Percentiles rank a stretch among this genome's conserved stretches.
Conservation (phyloP, 1,139 yeast genomes). For the Kurtzmaniella quercitrusa region DNA sequence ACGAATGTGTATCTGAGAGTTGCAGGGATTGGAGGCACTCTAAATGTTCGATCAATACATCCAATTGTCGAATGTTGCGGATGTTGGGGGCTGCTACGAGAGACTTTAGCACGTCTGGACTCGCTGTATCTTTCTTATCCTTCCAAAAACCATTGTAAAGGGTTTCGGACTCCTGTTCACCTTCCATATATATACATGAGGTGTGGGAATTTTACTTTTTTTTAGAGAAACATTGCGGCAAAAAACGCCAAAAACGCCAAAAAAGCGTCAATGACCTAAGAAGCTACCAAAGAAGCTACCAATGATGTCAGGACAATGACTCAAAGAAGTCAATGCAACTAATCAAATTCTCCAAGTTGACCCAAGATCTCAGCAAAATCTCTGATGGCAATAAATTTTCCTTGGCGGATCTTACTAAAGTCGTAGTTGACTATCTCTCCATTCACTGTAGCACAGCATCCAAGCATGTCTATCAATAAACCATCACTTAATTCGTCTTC, state of each 20-base stretch:
- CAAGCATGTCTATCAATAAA: conserved; percentile 42
- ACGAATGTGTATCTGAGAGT: not conserved
- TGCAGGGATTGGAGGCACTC: not conserved
- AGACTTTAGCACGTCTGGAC: not conserved
- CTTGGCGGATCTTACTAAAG: conserved; percentile 21
- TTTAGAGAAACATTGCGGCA: no score
- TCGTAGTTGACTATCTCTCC: conserved; percentile 32
- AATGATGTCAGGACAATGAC: no score
- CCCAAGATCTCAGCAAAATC: conserved; percentile 45
- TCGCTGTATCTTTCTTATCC: not conserved
- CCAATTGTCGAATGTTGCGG: not conserved
- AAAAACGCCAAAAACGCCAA: no score
- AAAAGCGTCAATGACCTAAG: no score
- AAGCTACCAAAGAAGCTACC: no score
- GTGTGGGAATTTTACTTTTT: not conserved
- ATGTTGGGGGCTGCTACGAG: not conserved
- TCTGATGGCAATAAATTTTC: conserved; percentile 30
- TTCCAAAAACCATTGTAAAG: not conserved
- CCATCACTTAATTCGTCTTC: conserved; percentile 27
- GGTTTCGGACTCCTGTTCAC: not conserved
- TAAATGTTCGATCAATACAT: not conserved
- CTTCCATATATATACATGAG: not conserved
- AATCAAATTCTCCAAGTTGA: conserved; percentile 34
- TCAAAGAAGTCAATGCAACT: no score
- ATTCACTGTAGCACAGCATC: conserved; percentile 29